Evolutionary conservation across 1,284 basidiomycete genomes (phyloP).

Genomic region (Hymenochaete sp.): DNA sequence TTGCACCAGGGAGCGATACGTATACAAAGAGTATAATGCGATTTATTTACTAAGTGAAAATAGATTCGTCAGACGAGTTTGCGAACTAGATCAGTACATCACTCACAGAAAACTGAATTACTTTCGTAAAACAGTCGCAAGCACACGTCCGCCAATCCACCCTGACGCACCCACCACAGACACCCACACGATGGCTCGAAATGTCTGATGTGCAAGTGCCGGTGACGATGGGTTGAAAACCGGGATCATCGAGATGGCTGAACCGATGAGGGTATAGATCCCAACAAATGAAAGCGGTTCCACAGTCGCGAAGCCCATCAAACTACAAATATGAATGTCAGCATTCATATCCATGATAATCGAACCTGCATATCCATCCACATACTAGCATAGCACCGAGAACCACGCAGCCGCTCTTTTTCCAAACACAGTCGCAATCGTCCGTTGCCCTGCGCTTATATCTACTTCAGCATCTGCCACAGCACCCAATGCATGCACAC

Average conservation of each 20-base stretch:
- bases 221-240: constrained; percentile 1
- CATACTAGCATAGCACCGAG: constrained; percentile 21
- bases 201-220: constrained; percentile 14
- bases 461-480: constrained; percentile 23
- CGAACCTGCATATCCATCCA: constrained; percentile 8
- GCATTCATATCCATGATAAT: neutral
- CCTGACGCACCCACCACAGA: constrained; percentile 14
- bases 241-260: constrained; percentile 14
- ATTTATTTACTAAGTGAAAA: no score
- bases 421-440: constrained; percentile 22
- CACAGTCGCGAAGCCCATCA: constrained; percentile 10
- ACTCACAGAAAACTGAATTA: no score
- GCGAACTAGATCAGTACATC: no score
- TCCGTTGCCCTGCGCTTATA: constrained; percentile 20
- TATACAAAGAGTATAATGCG: no score
- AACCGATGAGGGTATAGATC: constrained; percentile 13
- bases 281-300: constrained; percentile 9
- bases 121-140: no score
- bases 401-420: constrained; percentile 16
- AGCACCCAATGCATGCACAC: constrained; percentile 23
- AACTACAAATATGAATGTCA: neutral
- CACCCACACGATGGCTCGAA: constrained; percentile 17
- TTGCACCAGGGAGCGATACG: no score
- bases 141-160: no score
- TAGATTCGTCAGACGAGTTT: no score